Percentiles rank a stretch among this genome's conserved stretches.
Evolutionary conservation across 2,329 filamentous ascomycete species (phyloP).

Genomic region (Trichoderma oligosporum): DNA sequence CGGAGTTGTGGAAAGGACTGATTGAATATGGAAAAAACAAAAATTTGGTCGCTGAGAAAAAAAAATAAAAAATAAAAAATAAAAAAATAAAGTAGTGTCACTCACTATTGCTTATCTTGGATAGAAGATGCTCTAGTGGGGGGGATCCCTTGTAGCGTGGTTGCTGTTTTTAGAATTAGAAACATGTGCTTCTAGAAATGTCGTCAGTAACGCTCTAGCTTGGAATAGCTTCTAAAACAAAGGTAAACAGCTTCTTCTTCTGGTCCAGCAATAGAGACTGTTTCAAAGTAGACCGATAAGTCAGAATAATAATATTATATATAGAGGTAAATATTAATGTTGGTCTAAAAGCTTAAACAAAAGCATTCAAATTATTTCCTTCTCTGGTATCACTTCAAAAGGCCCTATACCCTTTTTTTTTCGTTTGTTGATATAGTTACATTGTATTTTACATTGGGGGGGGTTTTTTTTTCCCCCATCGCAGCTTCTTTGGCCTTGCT

Average conservation of each 20-base stretch:
- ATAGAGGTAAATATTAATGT: background rate
- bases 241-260: too few relatives aligned
- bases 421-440: background rate
- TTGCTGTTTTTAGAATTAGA: background rate
- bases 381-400: background rate
- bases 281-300: background rate
- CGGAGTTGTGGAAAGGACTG: too few relatives aligned
- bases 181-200: conserved; percentile 2
- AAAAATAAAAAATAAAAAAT: background rate
- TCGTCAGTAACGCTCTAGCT: too few relatives aligned
- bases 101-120: background rate
- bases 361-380: background rate
- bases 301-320: conserved; percentile 1
- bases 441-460: background rate
- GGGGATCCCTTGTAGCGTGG: background rate
- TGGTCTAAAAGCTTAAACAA: background rate
- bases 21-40: background rate
- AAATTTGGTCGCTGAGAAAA: background rate
- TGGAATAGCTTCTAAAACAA: too few relatives aligned
- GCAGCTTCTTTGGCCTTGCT: background rate
- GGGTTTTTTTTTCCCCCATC: background rate
- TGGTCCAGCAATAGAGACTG: background rate
- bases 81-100: conserved; percentile 17
- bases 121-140: conserved; percentile 14
- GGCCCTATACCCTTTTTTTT: background rate